Conservation (phyloP, 192 early-diverging fungal genomes). For the Linnemannia zychae region DNA sequence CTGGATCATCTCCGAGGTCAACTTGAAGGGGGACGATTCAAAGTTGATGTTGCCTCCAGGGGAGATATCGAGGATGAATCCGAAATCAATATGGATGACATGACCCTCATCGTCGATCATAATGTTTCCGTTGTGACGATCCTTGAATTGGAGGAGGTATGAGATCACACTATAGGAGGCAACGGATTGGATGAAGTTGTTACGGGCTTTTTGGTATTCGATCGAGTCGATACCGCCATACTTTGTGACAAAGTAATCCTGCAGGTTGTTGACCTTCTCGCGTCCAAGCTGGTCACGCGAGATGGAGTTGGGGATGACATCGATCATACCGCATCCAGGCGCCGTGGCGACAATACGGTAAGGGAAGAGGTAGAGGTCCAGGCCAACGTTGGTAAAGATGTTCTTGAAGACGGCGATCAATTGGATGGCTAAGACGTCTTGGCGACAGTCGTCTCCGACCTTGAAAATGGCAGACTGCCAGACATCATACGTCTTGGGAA, state of each 20-base stretch:
- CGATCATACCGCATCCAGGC: slow-evolving; percentile 98
- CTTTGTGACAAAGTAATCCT: slow-evolving; percentile 93
- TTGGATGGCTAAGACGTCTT: slow-evolving; percentile 97
- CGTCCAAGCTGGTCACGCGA: slow-evolving; percentile 98
- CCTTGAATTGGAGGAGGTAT: slow-evolving; percentile 97
- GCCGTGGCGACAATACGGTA: slow-evolving; percentile 98
- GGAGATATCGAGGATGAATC: slow-evolving; percentile 98
- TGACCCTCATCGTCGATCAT: slow-evolving; percentile 98
- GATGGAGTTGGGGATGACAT: slow-evolving; percentile 96
- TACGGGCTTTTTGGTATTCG: slow-evolving; percentile 83
- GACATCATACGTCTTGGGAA: slow-evolving; percentile 62
- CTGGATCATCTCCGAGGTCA: slow-evolving; percentile 96
- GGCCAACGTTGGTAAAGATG: slow-evolving; percentile 89
- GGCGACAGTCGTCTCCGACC: slow-evolving; percentile 99
- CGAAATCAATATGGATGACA: slow-evolving; percentile 99
- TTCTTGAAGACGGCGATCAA: slow-evolving; percentile 97
- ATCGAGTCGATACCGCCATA: slow-evolving; percentile 92
- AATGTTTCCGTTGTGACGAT: slow-evolving; percentile 99
- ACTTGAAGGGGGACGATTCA: slow-evolving; percentile 97
- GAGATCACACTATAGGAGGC: slow-evolving; percentile 96
- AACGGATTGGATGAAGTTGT: slow-evolving; percentile 93
- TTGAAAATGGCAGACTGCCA: slow-evolving; percentile 97
- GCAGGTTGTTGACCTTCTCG: slow-evolving; percentile 96
- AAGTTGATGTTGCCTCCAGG: slow-evolving; percentile 95
- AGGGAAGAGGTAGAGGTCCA: slow-evolving; percentile 96